Evolutionary conservation across 768 basidiomycete species (phyloP).

Genomic region (Mycena filopes): DNA sequence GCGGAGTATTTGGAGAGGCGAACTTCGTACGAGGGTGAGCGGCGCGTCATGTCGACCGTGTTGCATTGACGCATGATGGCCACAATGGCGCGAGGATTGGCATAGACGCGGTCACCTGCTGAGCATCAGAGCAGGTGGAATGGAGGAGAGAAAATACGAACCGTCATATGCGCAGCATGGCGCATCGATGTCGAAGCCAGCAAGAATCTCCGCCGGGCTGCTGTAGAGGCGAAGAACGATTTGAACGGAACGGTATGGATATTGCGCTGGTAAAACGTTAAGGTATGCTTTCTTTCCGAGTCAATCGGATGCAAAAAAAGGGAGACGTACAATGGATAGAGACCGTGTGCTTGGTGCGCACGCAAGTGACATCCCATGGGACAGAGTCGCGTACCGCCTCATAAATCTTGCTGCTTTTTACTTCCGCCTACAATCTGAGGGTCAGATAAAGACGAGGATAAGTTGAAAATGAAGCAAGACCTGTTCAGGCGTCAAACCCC

Average conservation of each 20-base stretch:
- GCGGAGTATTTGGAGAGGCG: slow-evolving; percentile 67
- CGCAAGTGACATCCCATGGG: slow-evolving; percentile 75
- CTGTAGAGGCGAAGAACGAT: slow-evolving; percentile 72
- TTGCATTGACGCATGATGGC: slow-evolving; percentile 76
- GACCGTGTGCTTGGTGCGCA: slow-evolving; percentile 72
- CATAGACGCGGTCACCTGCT: slow-evolving; percentile 60
- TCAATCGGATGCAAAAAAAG: no score
- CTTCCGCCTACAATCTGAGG: slow-evolving; percentile 70
- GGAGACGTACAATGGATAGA: slow-evolving; percentile 66
- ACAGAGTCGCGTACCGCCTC: slow-evolving; percentile 73
- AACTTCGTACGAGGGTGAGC: slow-evolving; percentile 74
- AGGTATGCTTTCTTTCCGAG: not conserved
- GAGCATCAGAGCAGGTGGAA: not conserved
- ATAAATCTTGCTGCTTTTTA: slow-evolving; percentile 67
- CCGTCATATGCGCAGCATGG: slow-evolving; percentile 69
- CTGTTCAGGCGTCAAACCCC: slow-evolving; percentile 66
- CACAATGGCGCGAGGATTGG: slow-evolving; percentile 67
- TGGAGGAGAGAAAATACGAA: not conserved
- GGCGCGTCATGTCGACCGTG: slow-evolving; percentile 68
- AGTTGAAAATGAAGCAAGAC: slow-evolving; percentile 41
- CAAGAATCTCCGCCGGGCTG: slow-evolving; percentile 72
- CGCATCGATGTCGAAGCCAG: slow-evolving; percentile 75
- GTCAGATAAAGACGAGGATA: slow-evolving; percentile 11
- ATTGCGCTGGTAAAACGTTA: slow-evolving; percentile 56
- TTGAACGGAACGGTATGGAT: slow-evolving; percentile 74